phyloP scores from a whole-genome alignment of 2,329 filamentous ascomycete genomes.

The Ophiobolus disseminans region DNA sequence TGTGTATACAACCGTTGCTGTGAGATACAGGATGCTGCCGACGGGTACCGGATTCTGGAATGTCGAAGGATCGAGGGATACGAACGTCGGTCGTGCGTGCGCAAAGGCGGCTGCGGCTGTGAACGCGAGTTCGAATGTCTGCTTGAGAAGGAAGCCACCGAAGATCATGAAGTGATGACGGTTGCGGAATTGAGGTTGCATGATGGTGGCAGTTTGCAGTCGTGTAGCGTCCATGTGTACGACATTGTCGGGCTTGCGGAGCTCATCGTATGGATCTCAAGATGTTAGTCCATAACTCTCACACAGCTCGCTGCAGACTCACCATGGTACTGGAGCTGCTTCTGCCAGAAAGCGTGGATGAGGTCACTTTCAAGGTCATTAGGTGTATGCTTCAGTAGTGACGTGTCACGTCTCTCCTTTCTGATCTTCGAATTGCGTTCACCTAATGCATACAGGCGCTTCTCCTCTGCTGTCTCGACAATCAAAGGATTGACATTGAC shows the following conservation, averaged over 20 bases:
- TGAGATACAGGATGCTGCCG: slow-evolving; percentile 76
- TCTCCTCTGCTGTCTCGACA: slow-evolving; percentile 70
- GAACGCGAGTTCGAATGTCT: slow-evolving; percentile 78
- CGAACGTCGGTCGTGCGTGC: slow-evolving; percentile 72
- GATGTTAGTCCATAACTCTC: not conserved
- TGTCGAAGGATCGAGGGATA: slow-evolving; percentile 75
- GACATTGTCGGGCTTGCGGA: slow-evolving; percentile 64
- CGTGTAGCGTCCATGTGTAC: slow-evolving; percentile 68
- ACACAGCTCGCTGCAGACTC: slow-evolving; percentile 18
- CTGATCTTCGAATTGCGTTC: slow-evolving; percentile 72
- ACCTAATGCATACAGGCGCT: slow-evolving; percentile 66
- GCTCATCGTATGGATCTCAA: slow-evolving; percentile 61
- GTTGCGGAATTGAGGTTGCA: slow-evolving; percentile 76
- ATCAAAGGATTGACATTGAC: slow-evolving; percentile 68
- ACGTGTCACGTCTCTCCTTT: slow-evolving; percentile 66
- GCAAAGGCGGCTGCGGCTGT: slow-evolving; percentile 76
- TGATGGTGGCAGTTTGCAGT: slow-evolving; percentile 72
- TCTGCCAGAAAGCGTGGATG: slow-evolving; percentile 77
- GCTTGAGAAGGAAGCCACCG: slow-evolving; percentile 75
- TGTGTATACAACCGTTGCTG: slow-evolving; percentile 74
- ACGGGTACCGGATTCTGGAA: slow-evolving; percentile 79
- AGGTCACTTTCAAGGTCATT: slow-evolving; percentile 74
- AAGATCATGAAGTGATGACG: slow-evolving; percentile 81
- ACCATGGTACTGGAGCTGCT: slow-evolving; percentile 69
- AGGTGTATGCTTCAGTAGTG: slow-evolving; percentile 70